Evolutionary conservation across 805 yeast genomes (phyloP), one percentile per base, ranked within the genome.

Genomic region (Pichia kluyveri): DNA sequence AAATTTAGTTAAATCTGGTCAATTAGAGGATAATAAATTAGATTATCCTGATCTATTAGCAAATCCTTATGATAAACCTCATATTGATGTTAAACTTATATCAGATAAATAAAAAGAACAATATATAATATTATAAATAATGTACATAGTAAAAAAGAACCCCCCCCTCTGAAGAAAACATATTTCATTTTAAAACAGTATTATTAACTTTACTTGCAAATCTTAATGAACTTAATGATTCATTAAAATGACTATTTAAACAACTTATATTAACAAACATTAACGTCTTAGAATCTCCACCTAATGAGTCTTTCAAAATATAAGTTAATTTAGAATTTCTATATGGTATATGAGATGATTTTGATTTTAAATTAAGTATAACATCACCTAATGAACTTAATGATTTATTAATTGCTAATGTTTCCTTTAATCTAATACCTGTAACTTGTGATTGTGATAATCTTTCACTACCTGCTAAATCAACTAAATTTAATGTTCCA

Each of bases 391-490:
- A 70, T 47, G 90, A 76, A 54, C 96, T 86, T 43, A 91, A 71
- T 8, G 96, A 88, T 62, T 80, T 85, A 66, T 91, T 91, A 49
- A 91, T 91, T 9, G 89, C 78, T 58, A 85, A 91, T 0, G 98
- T 90, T 63, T 91, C 99, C 54, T 77, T 77, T 28, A 91, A 68
- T 43, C 97, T 67, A 12, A 82, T 86, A 0, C 97, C 97, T 1
- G 77, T 75, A 0, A 80, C 95, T 57, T 82, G 85, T 0, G 96
- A 85, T 17, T 77, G 73, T 10, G 81, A 64, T 15, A 90, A 69
- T 49, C 98, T 71, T 67, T 91, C 99, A 0, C 96, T 87, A 2
- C 99, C 99, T 0, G 99, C 99, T 47, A 91, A 70, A 66, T 91
- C 99, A 43, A 93, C 80, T 47, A 91, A 68, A 59, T 91, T 90